phyloP scores from a whole-genome alignment of 1,284 basidiomycete genomes.

The Sporisorium reilianum region DNA sequence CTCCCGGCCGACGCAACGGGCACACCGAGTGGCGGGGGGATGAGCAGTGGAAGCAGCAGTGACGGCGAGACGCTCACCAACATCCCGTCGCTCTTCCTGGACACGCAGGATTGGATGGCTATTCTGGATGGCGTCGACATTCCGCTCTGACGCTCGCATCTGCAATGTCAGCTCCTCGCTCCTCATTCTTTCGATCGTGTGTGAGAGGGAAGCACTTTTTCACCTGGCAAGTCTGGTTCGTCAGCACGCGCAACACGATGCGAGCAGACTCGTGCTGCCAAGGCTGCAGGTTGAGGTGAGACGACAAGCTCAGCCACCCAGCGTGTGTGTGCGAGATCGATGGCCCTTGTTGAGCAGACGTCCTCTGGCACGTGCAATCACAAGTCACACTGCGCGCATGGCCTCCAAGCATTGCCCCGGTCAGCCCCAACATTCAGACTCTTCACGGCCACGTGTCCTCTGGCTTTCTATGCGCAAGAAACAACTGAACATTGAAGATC shows the following conservation, averaged over 20 bases:
- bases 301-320: neutral
- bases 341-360: too few relatives aligned
- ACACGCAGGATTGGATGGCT: constrained; percentile 35
- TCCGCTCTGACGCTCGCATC: constrained; percentile 5
- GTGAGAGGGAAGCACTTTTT: neutral
- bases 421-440: too few relatives aligned
- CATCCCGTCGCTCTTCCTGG: constrained; percentile 24
- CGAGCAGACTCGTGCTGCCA: too few relatives aligned
- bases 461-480: neutral
- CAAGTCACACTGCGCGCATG: too few relatives aligned
- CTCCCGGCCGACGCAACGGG: neutral
- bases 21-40: too few relatives aligned
- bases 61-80: constrained; percentile 20
- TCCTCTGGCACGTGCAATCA: too few relatives aligned
- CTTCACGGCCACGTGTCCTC: too few relatives aligned
- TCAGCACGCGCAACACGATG: too few relatives aligned
- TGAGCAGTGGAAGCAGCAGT: neutral
- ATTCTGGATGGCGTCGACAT: constrained; percentile 39
- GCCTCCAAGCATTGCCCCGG: too few relatives aligned
- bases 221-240: too few relatives aligned
- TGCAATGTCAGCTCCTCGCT: neutral
- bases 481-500: neutral
- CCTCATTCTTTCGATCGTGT: neutral
- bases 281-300: too few relatives aligned
- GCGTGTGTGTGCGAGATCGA: neutral